Conservation (phyloP, 2,329 filamentous ascomycete genomes). For the Monascus ruber region DNA sequence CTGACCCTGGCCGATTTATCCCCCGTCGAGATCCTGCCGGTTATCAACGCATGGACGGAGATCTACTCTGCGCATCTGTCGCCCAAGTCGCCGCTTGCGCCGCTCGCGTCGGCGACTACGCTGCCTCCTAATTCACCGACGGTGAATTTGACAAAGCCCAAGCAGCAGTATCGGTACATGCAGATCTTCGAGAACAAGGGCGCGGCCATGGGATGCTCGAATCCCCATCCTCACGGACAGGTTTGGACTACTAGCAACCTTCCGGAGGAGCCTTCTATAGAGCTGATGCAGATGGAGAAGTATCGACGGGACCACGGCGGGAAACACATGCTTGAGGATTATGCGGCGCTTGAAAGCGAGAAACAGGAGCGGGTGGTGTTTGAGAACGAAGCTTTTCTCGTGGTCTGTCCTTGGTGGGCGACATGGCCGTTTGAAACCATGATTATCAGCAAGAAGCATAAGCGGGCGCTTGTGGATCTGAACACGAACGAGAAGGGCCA, state of each 20-base stretch:
- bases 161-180: slow-evolving; percentile 84
- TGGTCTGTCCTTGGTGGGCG: slow-evolving; percentile 95
- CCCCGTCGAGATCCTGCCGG: slow-evolving; percentile 62
- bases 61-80: slow-evolving; percentile 78
- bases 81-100: slow-evolving; percentile 52
- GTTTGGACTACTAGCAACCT: slow-evolving; percentile 88
- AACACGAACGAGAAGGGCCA: slow-evolving; percentile 56
- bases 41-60: slow-evolving; percentile 82
- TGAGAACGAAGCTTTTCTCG: slow-evolving; percentile 73
- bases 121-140: slow-evolving; percentile 37
- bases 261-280: slow-evolving; percentile 76
- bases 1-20: slow-evolving; percentile 85
- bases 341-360: slow-evolving; percentile 67
- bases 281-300: slow-evolving; percentile 65
- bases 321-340: slow-evolving; percentile 71
- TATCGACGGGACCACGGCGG: slow-evolving; percentile 65
- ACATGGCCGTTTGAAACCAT: slow-evolving; percentile 96
- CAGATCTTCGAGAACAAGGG: slow-evolving; percentile 99
- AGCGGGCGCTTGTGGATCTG: slow-evolving; percentile 75
- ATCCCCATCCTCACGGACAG: slow-evolving; percentile 94
- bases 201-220: slow-evolving; percentile 94
- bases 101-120: slow-evolving; percentile 35
- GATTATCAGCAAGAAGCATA: slow-evolving; percentile 72
- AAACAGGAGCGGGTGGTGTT: slow-evolving; percentile 81
- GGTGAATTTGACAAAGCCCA: slow-evolving; percentile 42